These are phyloP conservation scores for Hanseniaspora uvarum DNA, from an alignment of 1,139 yeast genomes.

Conservation along the genomic window DNA sequence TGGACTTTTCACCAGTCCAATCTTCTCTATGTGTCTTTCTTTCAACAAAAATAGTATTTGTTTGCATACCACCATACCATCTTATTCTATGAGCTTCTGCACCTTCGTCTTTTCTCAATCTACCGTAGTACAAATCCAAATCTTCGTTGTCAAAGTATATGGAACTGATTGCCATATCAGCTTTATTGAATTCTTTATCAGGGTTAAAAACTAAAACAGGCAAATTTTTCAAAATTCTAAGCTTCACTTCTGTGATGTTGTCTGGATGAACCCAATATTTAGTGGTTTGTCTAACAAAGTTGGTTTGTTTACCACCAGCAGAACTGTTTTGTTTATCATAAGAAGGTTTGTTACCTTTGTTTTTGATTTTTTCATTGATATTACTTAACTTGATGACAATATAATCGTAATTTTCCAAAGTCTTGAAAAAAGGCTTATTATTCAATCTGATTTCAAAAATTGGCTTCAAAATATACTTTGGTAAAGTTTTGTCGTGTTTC, in stretches of 20 bases:
- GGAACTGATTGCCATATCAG: slow-evolving; percentile 92
- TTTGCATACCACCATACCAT: slow-evolving; percentile 97
- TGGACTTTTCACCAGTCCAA: slow-evolving; percentile 99
- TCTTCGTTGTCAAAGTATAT: slow-evolving; percentile 85
- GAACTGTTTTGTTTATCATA: slow-evolving; percentile 61
- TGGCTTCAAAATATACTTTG: slow-evolving; percentile 64
- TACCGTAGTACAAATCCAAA: slow-evolving; percentile 84
- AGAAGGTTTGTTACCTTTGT: slow-evolving; percentile 85
- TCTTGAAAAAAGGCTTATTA: slow-evolving; percentile 83
- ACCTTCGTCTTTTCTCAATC: slow-evolving; percentile 93
- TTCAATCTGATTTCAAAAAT: slow-evolving; percentile 86
- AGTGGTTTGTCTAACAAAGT: slow-evolving; percentile 95
- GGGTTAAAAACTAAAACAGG: slow-evolving; percentile 95
- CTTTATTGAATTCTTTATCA: slow-evolving; percentile 86
- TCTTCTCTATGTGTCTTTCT: slow-evolving; percentile 97
- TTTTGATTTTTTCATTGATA: slow-evolving; percentile 83
- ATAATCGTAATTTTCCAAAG: slow-evolving; percentile 67
- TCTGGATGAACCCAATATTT: slow-evolving; percentile 99
- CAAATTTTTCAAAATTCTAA: slow-evolving; percentile 81
- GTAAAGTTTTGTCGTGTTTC: slow-evolving; percentile 88
- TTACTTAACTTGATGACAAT: slow-evolving; percentile 81
- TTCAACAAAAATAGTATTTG: slow-evolving; percentile 88
- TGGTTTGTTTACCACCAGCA: slow-evolving; percentile 96
- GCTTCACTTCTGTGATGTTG: slow-evolving; percentile 91
- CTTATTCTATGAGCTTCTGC: slow-evolving; percentile 96